phyloP scores from a whole-genome alignment of 208 protist species.

The Trypanosomatidae sp. region DNA sequence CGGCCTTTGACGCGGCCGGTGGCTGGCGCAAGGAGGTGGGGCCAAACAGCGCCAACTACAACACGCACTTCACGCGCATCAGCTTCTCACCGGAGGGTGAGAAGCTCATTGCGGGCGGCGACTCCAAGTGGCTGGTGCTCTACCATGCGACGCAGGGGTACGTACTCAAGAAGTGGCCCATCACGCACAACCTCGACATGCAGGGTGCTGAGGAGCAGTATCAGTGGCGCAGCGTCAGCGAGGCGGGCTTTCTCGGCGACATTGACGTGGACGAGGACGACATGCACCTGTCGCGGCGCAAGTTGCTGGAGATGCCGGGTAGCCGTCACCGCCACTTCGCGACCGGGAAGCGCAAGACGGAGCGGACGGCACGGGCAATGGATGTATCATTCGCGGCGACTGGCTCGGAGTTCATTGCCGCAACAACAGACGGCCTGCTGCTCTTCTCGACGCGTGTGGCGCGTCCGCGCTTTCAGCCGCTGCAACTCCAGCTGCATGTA shows the following conservation, averaged over 20 bases:
- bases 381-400: conserved; percentile 78
- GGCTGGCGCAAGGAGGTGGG: conserved; percentile 86
- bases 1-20: conserved; percentile 79
- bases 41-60: conserved; percentile 80
- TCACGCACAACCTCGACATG: conserved; percentile 88
- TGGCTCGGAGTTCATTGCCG: conserved; percentile 87
- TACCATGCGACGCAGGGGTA: conserved; percentile 90
- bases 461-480: conserved; percentile 79
- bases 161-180: conserved; percentile 89
- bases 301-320: conserved; percentile 89
- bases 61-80: conserved; percentile 83
- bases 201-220: conserved; percentile 91
- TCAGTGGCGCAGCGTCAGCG: conserved; percentile 80
- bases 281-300: conserved; percentile 72
- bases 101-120: conserved; percentile 84
- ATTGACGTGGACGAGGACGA: conserved; percentile 87
- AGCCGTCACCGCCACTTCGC: conserved; percentile 88
- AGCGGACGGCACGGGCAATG: conserved; percentile 75
- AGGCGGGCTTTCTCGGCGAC: conserved; percentile 83
- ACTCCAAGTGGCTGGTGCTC: conserved; percentile 89
- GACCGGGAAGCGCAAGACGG: conserved; percentile 90
- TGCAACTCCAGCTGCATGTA: conserved; percentile 67
- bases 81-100: conserved; percentile 90
- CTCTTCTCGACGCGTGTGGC: conserved; percentile 83
- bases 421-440: conserved; percentile 87